Base-by-base conservation (phyloP, 768 basidiomycete genomes). In the Leccinum truebloodii region DNA sequence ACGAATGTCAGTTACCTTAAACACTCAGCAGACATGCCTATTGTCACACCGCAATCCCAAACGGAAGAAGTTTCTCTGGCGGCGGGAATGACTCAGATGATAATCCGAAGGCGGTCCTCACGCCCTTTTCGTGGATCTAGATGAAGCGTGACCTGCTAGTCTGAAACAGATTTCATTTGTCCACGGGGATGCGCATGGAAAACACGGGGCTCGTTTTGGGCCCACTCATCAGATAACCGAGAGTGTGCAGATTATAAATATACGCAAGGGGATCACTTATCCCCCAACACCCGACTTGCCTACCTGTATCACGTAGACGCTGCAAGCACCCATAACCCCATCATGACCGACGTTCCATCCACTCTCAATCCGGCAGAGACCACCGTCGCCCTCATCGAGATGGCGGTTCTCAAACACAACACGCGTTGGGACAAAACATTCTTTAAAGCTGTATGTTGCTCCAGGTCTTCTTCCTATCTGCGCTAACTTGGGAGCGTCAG, bases 331-430 rank as follows among this genome's bases (percentile, higher is more conserved):
- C 46, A 20, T 44, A 55, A 52, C 51, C n/a, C 34, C 28, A 63
- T 55, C 44, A 67, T 67, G 67, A 53, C 69, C 1, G 63, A 71
- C 24, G 50, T 67, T 20, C 73, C 78, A 48, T 78, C 75, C 63
- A 88, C 86, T 39, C 78, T 88, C 66, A 82, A 76, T 63, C 87
- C 87, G 41, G 76, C 77, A 9, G 77, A 85, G 69, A 87, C 89
- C 32, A 83, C 88, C 30, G 78, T 75, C 9, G 71, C 71, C 54
- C 79, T 90, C 72, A 78, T 91, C 61, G 77, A 87, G 64, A 67
- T 76, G 52, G 86, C 82, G 46, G 77, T 88, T 26, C 70, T 69
- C 13, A 91, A 90, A 71, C 89, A 90, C 68, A 80, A 77, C 51
- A 86, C 86, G 48, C 83, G 86, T 3, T 81, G 79, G 59, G 83